A percentile compares a stretch with the other conserved stretches of the same genome.
phyloP scores from a whole-genome alignment of 352 stramenopile genomes.

The Globisporangium orthogonon region DNA sequence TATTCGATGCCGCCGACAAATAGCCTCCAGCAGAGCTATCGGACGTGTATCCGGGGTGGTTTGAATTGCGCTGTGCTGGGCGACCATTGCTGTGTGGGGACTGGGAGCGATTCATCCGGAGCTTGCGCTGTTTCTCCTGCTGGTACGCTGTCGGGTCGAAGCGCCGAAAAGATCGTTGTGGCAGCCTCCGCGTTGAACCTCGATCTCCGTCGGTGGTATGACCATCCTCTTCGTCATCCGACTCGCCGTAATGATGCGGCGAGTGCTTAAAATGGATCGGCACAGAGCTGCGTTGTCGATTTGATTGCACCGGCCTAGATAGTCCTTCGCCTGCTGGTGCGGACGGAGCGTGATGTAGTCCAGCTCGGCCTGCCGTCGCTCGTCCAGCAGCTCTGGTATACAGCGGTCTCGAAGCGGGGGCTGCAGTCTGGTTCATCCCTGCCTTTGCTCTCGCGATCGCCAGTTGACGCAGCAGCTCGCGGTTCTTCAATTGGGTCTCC shows the following conservation, averaged over 20 bases:
- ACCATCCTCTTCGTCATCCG: conserved; percentile 22
- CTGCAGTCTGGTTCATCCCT: conserved; percentile 1
- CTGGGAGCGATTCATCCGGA: conserved; percentile 28
- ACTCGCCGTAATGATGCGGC: conserved; percentile 20
- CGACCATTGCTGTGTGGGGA: conserved; percentile 14
- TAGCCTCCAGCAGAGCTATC: conserved; percentile 18
- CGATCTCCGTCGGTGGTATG: conserved; percentile 1
- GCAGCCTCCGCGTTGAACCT: neutral
- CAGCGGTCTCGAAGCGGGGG: neutral
- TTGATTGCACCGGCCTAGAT: neutral
- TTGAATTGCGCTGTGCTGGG: neutral
- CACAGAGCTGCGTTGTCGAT: conserved; percentile 9
- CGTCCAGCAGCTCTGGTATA: neutral
- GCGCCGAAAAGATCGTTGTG: conserved; percentile 36
- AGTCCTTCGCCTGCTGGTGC: neutral
- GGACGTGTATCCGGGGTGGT: conserved; percentile 1
- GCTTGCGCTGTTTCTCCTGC: conserved; percentile 55
- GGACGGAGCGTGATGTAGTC: neutral
- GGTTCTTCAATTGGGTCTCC: conserved; percentile 68
- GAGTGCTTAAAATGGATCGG: conserved; percentile 18
- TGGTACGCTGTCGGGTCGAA: conserved; percentile 85
- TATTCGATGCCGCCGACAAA: conserved; percentile 49
- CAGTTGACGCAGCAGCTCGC: conserved; percentile 64
- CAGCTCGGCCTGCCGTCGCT: neutral
- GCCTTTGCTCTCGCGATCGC: conserved; percentile 50